Evolutionary conservation across 2,329 filamentous ascomycete species (phyloP), one percentile per base, ranked within the genome.

Genomic region (Endoconidiophora polonica): DNA sequence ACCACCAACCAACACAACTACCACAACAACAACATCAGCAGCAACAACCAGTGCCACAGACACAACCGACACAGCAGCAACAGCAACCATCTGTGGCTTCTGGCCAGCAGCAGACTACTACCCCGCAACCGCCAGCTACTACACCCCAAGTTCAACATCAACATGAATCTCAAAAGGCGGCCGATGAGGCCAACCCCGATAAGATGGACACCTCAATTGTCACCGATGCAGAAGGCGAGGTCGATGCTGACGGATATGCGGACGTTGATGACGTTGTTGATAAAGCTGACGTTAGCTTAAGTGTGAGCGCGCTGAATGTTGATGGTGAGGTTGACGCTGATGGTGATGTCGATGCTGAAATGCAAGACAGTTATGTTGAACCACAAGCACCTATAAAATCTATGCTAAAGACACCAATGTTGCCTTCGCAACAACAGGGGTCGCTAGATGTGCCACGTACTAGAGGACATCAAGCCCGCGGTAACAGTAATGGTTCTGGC

Each of bases 311-410:
- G 2, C 39, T 52, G 9, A 48, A 42, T 16, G 49, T 52, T 3
- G 44, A 24, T 22, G 49, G 38, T 12, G 44, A 46, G 6, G 48
- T 14, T 16, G 53, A 53, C 10, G 47, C 26, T 39, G 65, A 67
- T 43, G 64, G 65, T 48, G 65, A 67, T 55, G 65, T 62, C 3
- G 65, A 67, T 49, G 65, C 65, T 6, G 69, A 72, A 51, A 78
- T 78, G 74, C 74, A 78, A 43, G 74, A 77, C 37, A 73, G 74
- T 47, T 73, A 75, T 23, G 41, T 50, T 9, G 46, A 50, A 26
- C 29, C 29, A 33, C 20, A 42, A 14, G 41, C 66, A 23, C 59
- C 65, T 3, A 56, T 62, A 5, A 68, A 69, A 52, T 55, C 62
- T 4, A 7, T 48, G 16, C 22, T 29, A 12, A 52, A 52, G 43